Conservation (phyloP, 108 stramenopile species). For the Nitzschia sp. region DNA sequence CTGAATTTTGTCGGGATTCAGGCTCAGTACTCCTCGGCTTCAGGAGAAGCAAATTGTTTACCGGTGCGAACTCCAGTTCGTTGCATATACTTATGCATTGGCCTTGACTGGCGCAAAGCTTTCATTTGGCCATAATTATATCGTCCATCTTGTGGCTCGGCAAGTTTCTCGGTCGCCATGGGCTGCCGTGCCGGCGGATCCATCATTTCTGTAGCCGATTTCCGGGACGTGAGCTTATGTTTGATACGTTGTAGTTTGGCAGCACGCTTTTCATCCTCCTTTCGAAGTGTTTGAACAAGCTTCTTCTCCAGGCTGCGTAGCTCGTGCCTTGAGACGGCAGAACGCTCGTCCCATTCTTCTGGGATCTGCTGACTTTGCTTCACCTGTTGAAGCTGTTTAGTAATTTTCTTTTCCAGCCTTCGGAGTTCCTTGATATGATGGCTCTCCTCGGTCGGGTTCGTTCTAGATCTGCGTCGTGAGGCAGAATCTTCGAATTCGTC, state of each 20-base stretch:
- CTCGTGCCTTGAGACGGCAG: constrained; percentile 17
- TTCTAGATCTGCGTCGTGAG: not conserved
- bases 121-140: constrained; percentile 14
- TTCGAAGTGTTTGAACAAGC: constrained; percentile 20
- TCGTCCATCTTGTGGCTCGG: not conserved
- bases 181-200: not conserved
- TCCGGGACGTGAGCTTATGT: not conserved
- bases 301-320: constrained; percentile 28
- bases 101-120: constrained; percentile 10
- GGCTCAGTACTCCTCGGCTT: too few relatives aligned
- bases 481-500: not conserved
- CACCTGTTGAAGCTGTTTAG: constrained; percentile 20
- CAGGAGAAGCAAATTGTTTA: too few relatives aligned
- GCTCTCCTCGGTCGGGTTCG: not conserved
- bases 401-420: constrained; percentile 31
- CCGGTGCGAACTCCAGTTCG: constrained; percentile 3
- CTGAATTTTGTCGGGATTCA: too few relatives aligned
- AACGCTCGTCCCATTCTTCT: constrained; percentile 15
- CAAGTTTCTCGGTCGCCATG: not conserved
- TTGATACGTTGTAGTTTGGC: constrained; percentile 31
- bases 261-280: constrained; percentile 36
- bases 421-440: constrained; percentile 18
- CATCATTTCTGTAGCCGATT: not conserved
- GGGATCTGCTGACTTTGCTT: constrained; percentile 2
- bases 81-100: constrained; percentile 22